Base-by-base conservation (phyloP, 495 filamentous ascomycete genomes). In the Trichoderma erinaceum region DNA sequence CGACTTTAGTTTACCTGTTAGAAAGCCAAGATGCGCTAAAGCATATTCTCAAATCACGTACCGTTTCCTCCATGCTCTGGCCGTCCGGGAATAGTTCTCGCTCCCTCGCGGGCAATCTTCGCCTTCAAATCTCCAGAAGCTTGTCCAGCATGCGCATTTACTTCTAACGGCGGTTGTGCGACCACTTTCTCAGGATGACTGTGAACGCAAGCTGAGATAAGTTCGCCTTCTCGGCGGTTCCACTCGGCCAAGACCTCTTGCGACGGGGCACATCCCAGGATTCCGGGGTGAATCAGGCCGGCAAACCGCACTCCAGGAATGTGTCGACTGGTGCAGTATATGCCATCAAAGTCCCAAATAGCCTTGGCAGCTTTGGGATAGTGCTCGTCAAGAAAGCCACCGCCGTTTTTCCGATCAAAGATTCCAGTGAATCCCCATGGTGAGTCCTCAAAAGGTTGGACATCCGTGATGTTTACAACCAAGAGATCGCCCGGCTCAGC, bases 301-400 rank as follows among this genome's bases (percentile, higher is more conserved):
- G 92, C 85, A 74, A 96, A 97, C 67, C 90, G 89, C 67, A 97
- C 91, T 70, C 89, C 86, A 0, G 93, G 93, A 71, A 97, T 93
- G 76, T 98, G 94, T 0, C 94, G 87, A 13, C 90, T 93, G 29
- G 90, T 90, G 82, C 91, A 95, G 79, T 90, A 93, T 73, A 98
- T 97, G 68, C 94, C 94, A 73, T 97, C 92, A 70, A 98, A 97
- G 74, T 97, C 94, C 93, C 94, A 98, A 73, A 98, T 97, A 0
- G 94, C 94, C 74, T 95, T 95, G 18, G 91, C 92, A n/a, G 91
- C 85, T 11, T 92, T 87, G 0, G 93, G 93, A 73, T 96, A 98
- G 13, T 91, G 80, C 74, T 96, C 92, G 76, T 98, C 93, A 23
- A 97, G 79, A 71, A 97, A 97, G 0, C 94, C 94, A 11, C 94